Evolutionary conservation across 23 red algal genomes (phyloP), one percentile per base, ranked within the genome.

Genomic region (Cyanidioschyzon merolae): DNA sequence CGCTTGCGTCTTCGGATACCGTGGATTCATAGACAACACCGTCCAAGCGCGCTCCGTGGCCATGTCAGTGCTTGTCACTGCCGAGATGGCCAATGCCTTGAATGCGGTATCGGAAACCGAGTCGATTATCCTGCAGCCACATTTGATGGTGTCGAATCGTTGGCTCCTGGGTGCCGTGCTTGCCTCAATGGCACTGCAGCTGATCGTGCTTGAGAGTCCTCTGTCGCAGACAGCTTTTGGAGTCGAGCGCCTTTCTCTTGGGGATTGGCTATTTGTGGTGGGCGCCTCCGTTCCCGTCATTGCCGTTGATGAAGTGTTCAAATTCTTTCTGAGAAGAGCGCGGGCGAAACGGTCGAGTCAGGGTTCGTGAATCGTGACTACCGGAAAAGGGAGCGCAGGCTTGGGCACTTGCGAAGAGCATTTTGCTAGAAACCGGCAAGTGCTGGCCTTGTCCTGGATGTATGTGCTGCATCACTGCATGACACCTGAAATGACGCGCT

Each of bases 11-110:
- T 3, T 58, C 59, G 80, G 37, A 39, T 75, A 76, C 74, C 57
- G 57, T 2, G 51, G 80, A 32, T 39, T 59, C 37, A 59, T 30
- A 7, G 80, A 59, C 27, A 36, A 50, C 32, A 2, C 30, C 27
- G 37, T 37, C 21, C 68, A 40, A 39, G 80, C 67, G 26, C 59
- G 78, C 50, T 71, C 78, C 16, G 38, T 83, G 29, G 80, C 80
- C 0, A 57, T 83, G 45, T 75, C 50, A 38, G 74, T 58, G 34
- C 29, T 83, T 58, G 80, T 83, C 2, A 59, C 50, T 15, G 54
- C 59, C 3, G 80, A 83, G 75, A 83, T 83, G 80, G 68, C 50
- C 68, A 83, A 83, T 54, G 80, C 80, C 34, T 39, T 83, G 68
- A 83, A 83, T 50, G 59, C 50, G 18, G 26, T 83, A 29, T 83